Base-by-base conservation (phyloP, 495 filamentous ascomycete genomes). In the Xanthoparmelia taractica region DNA sequence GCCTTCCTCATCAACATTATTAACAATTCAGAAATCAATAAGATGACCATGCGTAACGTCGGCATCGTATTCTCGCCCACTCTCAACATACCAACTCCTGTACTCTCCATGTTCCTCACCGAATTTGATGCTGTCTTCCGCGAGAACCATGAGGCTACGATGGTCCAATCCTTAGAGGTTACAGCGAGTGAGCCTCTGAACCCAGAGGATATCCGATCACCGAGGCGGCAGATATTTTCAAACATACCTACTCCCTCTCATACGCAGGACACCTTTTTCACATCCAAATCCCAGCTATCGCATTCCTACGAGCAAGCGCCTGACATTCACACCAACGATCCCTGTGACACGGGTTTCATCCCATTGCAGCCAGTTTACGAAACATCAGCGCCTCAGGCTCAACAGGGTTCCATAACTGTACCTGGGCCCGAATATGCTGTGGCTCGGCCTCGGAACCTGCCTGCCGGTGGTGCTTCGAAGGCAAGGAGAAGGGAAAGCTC, bases 21-120 rank as follows among this genome's bases (percentile, higher is more conserved):
- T 66, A 89, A 91, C 70, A 89, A 97, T 66, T 82, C 90, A 4
- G 87, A 92, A 66, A 79, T 88, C 68, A 98, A 98, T 77, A 97
- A 97, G 78, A 98, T 98, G 94, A 96, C 87, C 8, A 90, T 97
- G 59, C 85, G 94, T 45, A 98, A 98, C 73, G 91, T 98, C 58
- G 91, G 94, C 67, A 98, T 98, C 65, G 92, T 97, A 61, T 98
- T 97, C 75, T 94, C 95, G n/a, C 94, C 94, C 2, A 97, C 95
- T 1, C 82, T 97, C 38, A 97, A 97, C 74, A 97, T 98, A 47
- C 92, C 95, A 0, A 91, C 91, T 1, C 92, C 95, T 20, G 88
- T 98, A 10, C 96, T 98, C 69, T 91, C 91, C 3, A 80, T 92
- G 75, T 94, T 98, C 74, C 81, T 98, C 40, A 92, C 93, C 58